Percentiles rank a stretch among this genome's conserved stretches.
Evolutionary conservation across 768 basidiomycete genomes (phyloP).

Genomic region (Russula abietina): DNA sequence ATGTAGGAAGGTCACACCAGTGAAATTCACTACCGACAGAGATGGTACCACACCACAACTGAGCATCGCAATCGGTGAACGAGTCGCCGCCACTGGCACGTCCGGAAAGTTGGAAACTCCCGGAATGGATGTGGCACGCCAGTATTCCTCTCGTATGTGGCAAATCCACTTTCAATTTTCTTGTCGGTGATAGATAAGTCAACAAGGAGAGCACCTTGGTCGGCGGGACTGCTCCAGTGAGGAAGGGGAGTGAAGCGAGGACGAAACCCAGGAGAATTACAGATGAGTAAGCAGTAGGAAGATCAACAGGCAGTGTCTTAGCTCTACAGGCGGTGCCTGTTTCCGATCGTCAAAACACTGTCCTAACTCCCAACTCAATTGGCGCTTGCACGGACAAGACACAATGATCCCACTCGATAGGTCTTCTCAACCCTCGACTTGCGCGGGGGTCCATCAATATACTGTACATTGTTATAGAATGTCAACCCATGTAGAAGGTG

Average conservation of each 20-base stretch:
- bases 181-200: conserved; percentile 2
- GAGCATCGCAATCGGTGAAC: conserved; percentile 4
- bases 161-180: conserved; percentile 17
- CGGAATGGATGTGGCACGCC: conserved; percentile 12
- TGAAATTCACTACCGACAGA: conserved; percentile 20
- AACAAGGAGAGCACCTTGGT: not conserved
- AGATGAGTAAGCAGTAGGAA: too few species aligned
- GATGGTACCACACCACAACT: conserved; percentile 23
- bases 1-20: not conserved
- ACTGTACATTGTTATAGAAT: too few species aligned
- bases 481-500: too few species aligned
- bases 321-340: too few species aligned
- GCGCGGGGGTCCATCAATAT: too few species aligned
- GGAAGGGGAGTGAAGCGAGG: conserved; percentile 7
- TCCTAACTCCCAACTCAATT: too few species aligned
- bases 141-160: conserved; percentile 16
- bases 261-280: not conserved
- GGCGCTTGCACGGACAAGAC: too few species aligned
- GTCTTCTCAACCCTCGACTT: too few species aligned
- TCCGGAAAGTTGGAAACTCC: not conserved
- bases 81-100: not conserved
- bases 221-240: not conserved
- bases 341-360: too few species aligned
- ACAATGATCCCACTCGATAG: too few species aligned
- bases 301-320: too few species aligned